A percentile compares a stretch with the other conserved stretches of the same genome.
These are phyloP conservation scores for Microbotryum violaceum DNA, from an alignment of 1,284 basidiomycete genomes.

Conservation along the genomic window DNA sequence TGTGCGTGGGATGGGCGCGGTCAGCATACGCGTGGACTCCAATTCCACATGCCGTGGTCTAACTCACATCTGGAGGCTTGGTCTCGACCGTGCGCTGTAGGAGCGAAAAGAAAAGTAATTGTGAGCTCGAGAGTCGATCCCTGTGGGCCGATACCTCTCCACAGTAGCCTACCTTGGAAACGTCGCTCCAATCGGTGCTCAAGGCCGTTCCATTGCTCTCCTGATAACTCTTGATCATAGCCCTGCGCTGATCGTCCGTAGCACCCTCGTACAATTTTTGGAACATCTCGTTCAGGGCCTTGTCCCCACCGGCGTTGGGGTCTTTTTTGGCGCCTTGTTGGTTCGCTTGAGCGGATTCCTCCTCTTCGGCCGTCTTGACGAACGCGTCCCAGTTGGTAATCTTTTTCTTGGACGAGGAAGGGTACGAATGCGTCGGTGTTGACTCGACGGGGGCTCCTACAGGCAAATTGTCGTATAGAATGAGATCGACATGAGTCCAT, in stretches of 20 bases:
- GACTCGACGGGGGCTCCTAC: neutral
- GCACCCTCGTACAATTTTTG: constrained; percentile 62
- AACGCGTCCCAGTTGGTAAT: constrained; percentile 77
- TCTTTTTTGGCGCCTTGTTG: constrained; percentile 54
- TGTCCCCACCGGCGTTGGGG: constrained; percentile 72
- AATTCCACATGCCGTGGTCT: neutral
- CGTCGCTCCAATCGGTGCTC: constrained; percentile 88
- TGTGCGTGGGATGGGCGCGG: neutral
- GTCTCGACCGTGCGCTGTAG: constrained; percentile 27
- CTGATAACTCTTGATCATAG: constrained; percentile 92
- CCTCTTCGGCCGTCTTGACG: constrained; percentile 50
- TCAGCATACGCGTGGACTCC: neutral
- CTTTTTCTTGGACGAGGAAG: constrained; percentile 37
- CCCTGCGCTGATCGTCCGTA: constrained; percentile 74
- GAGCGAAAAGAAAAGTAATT: too few relatives aligned
- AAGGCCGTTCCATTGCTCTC: constrained; percentile 59
- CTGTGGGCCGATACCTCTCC: neutral
- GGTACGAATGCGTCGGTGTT: constrained; percentile 31
- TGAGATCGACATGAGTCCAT: neutral
- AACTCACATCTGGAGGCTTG: constrained; percentile 31
- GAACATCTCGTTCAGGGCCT: constrained; percentile 42
- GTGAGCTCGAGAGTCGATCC: neutral
- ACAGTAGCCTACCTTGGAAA: constrained; percentile 50
- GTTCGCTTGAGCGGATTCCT: constrained; percentile 47
- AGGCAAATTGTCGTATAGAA: neutral